Percentiles rank a stretch among this genome's conserved stretches.
These are phyloP conservation scores for Sporothrix sp. DNA, from an alignment of 2,329 filamentous ascomycete species.

Conservation along the genomic window DNA sequence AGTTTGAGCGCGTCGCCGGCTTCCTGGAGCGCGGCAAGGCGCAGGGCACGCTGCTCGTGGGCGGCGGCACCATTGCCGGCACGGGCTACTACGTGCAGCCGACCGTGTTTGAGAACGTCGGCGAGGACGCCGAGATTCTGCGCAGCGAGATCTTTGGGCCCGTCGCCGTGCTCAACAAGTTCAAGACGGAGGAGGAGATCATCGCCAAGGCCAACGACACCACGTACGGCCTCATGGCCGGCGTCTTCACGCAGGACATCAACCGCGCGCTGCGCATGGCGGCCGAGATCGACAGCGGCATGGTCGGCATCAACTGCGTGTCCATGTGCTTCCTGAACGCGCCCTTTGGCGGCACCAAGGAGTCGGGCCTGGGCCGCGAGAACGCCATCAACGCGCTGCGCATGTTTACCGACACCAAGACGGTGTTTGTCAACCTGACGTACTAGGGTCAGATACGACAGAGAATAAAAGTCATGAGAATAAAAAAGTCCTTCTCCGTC, in stretches of 20 bases:
- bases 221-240: slow-evolving; percentile 34
- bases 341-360: slow-evolving; percentile 43
- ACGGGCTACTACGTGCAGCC: slow-evolving; percentile 21
- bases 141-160: slow-evolving; percentile 49
- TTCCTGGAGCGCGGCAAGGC: slow-evolving; percentile 35
- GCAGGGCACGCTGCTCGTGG: slow-evolving; percentile 30
- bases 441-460: neutral
- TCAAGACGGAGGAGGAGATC: slow-evolving; percentile 47
- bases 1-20: slow-evolving; percentile 35
- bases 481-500: neutral
- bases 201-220: slow-evolving; percentile 46
- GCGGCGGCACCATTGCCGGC: slow-evolving; percentile 30
- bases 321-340: slow-evolving; percentile 29
- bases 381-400: slow-evolving; percentile 37
- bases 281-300: slow-evolving; percentile 52
- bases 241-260: slow-evolving; percentile 54
- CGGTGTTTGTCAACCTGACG: slow-evolving; percentile 35
- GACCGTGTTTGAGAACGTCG: slow-evolving; percentile 34
- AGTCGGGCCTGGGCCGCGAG: slow-evolving; percentile 40
- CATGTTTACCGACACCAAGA: slow-evolving; percentile 41
- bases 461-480: neutral
- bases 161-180: slow-evolving; percentile 43
- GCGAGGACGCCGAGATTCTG: slow-evolving; percentile 36
- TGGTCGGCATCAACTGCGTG: slow-evolving; percentile 57
- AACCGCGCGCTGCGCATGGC: slow-evolving; percentile 48